A percentile compares a stretch with the other conserved stretches of the same genome.
These are phyloP conservation scores for Solanum pimpinellifolium DNA, from an alignment of 257 asterid genomes.

Conservation along the genomic window DNA sequence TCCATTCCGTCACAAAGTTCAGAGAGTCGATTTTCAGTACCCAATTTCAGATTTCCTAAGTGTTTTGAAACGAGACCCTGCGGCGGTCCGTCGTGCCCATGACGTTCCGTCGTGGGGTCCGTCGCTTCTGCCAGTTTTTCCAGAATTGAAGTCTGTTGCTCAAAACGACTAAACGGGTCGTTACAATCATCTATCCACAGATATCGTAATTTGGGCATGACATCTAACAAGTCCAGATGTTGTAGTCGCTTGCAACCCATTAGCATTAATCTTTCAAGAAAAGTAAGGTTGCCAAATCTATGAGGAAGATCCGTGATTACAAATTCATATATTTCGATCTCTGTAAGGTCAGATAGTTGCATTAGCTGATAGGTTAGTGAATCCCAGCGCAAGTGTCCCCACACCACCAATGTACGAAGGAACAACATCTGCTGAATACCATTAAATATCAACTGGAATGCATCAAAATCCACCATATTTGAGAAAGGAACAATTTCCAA, in stretches of 20 bases:
- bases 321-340: fast-evolving
- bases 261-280: not conserved
- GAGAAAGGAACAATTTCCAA: not conserved
- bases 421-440: not conserved
- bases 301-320: constrained; percentile 11
- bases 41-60: no score
- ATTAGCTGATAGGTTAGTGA: constrained; percentile 7
- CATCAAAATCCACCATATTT: not conserved
- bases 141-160: no score
- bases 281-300: constrained; percentile 8
- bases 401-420: fast-evolving
- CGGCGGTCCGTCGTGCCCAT: no score
- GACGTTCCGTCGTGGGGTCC: no score
- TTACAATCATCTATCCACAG: fast-evolving
- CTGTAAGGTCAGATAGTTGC: not conserved
- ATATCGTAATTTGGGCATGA: not conserved
- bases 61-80: no score
- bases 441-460: not conserved
- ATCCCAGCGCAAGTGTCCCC: not conserved
- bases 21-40: no score
- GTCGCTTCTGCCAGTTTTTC: no score
- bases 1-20: no score
- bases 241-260: not conserved
- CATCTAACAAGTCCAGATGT: not conserved
- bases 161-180: no score